These are phyloP conservation scores for Fragaria nilgerrensis DNA, from an alignment of 306 rosid genomes.

Conservation along the genomic window DNA sequence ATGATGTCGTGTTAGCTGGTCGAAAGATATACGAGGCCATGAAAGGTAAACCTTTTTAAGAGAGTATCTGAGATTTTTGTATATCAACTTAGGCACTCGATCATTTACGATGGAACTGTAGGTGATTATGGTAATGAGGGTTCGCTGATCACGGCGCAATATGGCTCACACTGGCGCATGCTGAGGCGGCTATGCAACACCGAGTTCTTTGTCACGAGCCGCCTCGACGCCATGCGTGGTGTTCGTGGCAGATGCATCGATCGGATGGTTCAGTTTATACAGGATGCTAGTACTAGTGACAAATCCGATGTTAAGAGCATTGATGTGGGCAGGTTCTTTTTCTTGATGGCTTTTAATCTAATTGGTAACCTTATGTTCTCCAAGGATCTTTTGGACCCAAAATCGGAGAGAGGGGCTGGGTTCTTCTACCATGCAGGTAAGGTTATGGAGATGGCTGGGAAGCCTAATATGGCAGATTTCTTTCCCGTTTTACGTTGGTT, in stretches of 20 bases:
- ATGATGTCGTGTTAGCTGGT: constrained; percentile 61
- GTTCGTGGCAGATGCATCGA: constrained; percentile 57
- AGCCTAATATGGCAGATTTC: constrained; percentile 77
- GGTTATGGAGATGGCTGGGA: constrained; percentile 82
- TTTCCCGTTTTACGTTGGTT: constrained; percentile 51
- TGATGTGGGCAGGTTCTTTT: constrained; percentile 59
- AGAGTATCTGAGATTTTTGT: background rate
- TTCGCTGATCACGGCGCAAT: constrained; percentile 63
- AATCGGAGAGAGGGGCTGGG: constrained; percentile 55
- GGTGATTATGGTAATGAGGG: constrained; percentile 60
- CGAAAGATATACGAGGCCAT: constrained; percentile 78
- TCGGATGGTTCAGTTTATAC: constrained; percentile 46
- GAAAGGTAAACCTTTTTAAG: constrained; percentile 26
- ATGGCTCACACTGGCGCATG: constrained; percentile 83
- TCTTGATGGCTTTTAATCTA: constrained; percentile 75
- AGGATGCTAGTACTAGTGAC: constrained; percentile 25
- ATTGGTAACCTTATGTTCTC: constrained; percentile 86
- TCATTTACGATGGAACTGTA: background rate
- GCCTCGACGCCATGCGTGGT: constrained; percentile 43
- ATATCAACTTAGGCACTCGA: background rate
- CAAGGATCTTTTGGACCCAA: constrained; percentile 59
- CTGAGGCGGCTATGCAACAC: constrained; percentile 47
- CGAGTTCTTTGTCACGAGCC: constrained; percentile 56
- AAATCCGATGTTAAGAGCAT: constrained; percentile 12
- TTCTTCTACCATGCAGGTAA: constrained; percentile 61